Percentiles rank a stretch among this genome's conserved stretches.
Evolutionary conservation across 257 asterid genomes (phyloP).

Genomic region (Solanum ossicruentum): DNA sequence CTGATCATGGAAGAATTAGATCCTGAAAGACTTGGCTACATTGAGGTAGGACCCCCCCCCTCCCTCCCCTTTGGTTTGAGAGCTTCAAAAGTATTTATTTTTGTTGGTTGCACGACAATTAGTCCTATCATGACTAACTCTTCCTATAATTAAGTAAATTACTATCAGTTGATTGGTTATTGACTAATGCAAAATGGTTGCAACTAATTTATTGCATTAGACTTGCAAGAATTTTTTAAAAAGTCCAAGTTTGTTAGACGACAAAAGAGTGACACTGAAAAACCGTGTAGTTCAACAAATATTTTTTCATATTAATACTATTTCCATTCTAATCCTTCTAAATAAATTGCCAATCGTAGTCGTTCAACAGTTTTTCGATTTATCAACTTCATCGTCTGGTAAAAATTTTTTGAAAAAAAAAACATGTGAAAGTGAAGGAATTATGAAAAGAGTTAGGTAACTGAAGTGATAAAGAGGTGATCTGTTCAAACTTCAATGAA

Average conservation of each 20-base stretch:
- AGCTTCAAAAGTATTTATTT: not conserved
- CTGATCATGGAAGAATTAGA: constrained; percentile 94
- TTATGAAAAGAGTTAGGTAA: not conserved
- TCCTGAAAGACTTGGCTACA: constrained; percentile 96
- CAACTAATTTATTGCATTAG: constrained; percentile 31
- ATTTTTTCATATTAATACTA: not conserved
- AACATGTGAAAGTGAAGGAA: not conserved
- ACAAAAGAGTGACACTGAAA: constrained; percentile 19
- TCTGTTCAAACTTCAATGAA: not conserved
- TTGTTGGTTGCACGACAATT: constrained; percentile 7
- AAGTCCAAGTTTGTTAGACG: constrained; percentile 25
- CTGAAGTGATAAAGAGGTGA: not conserved
- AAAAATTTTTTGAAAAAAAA: not conserved
- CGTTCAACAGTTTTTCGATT: constrained; percentile 3
- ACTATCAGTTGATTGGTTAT: not conserved
- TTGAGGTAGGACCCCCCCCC: constrained; percentile 52
- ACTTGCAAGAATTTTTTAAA: constrained; percentile 5
- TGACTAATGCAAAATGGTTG: constrained; percentile 20
- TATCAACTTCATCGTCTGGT: not conserved
- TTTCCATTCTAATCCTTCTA: not conserved
- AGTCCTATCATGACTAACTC: not conserved
- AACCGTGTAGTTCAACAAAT: constrained; percentile 31
- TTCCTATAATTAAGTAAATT: not conserved
- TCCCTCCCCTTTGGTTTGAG: not conserved
- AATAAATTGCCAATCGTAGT: not conserved